Evolutionary conservation across 164 flowering plant genomes (phyloP).

Genomic region (Malania oleifera): DNA sequence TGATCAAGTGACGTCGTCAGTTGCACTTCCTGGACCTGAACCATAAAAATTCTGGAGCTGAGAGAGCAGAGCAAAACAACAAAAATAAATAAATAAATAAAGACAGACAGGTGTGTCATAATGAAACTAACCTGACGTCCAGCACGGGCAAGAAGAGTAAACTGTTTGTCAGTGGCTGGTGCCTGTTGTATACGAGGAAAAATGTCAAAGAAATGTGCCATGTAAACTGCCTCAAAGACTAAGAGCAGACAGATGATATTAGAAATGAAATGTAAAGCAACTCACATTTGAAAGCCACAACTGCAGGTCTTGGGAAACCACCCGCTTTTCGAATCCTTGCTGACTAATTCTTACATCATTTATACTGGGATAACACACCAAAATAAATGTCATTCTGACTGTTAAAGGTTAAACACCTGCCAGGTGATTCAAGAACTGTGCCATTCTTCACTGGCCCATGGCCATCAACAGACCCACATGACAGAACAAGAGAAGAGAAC

Average conservation of each 20-base stretch:
- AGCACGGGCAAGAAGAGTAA: constrained; percentile 87
- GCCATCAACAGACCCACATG: too few species aligned
- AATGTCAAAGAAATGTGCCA: background rate
- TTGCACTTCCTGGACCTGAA: constrained; percentile 87
- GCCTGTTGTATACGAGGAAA: constrained; percentile 35
- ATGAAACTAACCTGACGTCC: constrained; percentile 68
- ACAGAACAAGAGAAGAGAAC: too few species aligned
- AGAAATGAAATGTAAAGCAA: constrained; percentile 5
- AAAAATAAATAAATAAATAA: background rate
- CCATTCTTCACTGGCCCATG: too few species aligned
- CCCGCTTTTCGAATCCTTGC: constrained; percentile 91
- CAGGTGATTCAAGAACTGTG: too few species aligned
- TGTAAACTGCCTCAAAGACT: background rate
- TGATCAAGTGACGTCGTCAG: constrained; percentile 77
- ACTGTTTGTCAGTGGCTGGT: constrained; percentile 50
- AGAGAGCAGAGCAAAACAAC: background rate
- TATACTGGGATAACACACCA: constrained; percentile 40
- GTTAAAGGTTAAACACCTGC: too few species aligned
- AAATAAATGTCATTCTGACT: too few species aligned
- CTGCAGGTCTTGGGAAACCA: constrained; percentile 90
- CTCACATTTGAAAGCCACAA: constrained; percentile 97
- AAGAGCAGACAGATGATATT: constrained; percentile 1
- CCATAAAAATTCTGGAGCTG: background rate
- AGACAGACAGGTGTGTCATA: background rate
- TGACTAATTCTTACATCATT: constrained; percentile 61